These are phyloP conservation scores for Paraphaeosphaeria sporulosa DNA, from an alignment of 2,329 filamentous ascomycete species.

Conservation along the genomic window DNA sequence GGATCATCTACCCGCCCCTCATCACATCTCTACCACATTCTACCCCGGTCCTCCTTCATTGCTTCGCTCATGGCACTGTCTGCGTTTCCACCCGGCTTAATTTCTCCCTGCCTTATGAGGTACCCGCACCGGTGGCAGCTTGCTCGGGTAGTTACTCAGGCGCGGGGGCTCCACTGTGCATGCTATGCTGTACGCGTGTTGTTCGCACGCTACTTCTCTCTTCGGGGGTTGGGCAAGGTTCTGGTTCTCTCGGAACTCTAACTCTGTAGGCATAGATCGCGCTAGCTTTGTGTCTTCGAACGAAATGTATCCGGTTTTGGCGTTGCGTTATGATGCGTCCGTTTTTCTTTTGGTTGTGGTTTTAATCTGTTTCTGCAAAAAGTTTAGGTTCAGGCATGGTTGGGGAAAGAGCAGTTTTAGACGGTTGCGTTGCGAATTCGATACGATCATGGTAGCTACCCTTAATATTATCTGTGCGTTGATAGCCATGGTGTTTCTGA, in stretches of 20 bases:
- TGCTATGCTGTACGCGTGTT: slow-evolving; percentile 1
- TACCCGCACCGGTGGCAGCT: slow-evolving; percentile 5
- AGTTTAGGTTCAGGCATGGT: background rate
- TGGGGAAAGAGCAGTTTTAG: background rate
- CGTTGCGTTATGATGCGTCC: background rate
- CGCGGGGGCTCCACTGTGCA: background rate
- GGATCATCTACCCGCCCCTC: slow-evolving; percentile 13
- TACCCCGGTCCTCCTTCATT: slow-evolving; percentile 9
- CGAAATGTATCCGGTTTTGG: slow-evolving; percentile 11
- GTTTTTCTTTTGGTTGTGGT: background rate
- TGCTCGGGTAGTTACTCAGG: background rate
- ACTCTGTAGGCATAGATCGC: slow-evolving; percentile 8
- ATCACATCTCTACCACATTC: slow-evolving; percentile 19
- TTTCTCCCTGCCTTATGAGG: background rate
- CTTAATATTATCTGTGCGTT: background rate
- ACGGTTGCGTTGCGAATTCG: slow-evolving; percentile 2
- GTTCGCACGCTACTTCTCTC: slow-evolving; percentile 8
- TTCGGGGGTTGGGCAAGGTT: background rate
- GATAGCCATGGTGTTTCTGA: too few relatives aligned
- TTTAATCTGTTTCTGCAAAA: background rate
- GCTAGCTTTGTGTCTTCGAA: slow-evolving; percentile 6
- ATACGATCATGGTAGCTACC: slow-evolving; percentile 4
- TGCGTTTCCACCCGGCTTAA: background rate
- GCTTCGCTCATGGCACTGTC: background rate
- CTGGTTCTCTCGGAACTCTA: background rate